Base-by-base conservation (phyloP, 805 yeast genomes). In the Starmerella kuoi region DNA sequence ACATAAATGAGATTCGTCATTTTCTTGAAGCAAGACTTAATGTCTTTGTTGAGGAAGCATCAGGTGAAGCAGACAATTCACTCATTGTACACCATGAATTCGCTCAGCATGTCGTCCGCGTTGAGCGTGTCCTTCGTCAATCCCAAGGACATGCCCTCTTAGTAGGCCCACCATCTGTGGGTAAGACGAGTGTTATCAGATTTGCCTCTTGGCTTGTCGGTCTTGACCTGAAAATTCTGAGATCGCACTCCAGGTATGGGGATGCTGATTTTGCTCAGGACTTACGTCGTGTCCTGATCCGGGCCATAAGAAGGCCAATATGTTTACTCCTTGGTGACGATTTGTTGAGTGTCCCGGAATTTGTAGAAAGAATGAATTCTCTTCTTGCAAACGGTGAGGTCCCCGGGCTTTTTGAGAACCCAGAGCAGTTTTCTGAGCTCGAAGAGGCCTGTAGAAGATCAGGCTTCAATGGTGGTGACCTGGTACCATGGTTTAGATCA, bases 191-290 rank as follows among this genome's bases (percentile, higher is more conserved):
- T 0, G 54, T 86, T 41, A 67, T 81, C 0, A 72, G 76, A 47
- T 88, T 88, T 67, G 95, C 83, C 4, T 76, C 94, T 0, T 88
- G 97, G 97, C 73, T 86, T 62, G 81, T 82, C 57, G 95, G 95
- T 0, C 55, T 83, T 17, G 69, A 65, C 22, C 67, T 76, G 0
- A 61, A 68, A 17, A 82, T 77, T 47, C 66, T 88, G 27, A 64
- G 63, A 30, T 79, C 80, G 0, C 68, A 70, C 21, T 59, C 72
- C 6, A 64, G 62, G 7, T 87, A 74, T 53, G 60, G 70, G 0
- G 62, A 81, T 15, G 51, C 50, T 0, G 81, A 85, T 38, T 87
- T 88, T 60, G 94, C 85, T 45, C 54, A 60, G 0, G 73, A 76
- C 3, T 57, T 88, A 42, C 68, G 81, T 42, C 63, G 61, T 0